A percentile compares a stretch with the other conserved stretches of the same genome.
Evolutionary conservation across 2,329 filamentous ascomycete species (phyloP).

Genomic region (Hypoxylon rubiginosum): DNA sequence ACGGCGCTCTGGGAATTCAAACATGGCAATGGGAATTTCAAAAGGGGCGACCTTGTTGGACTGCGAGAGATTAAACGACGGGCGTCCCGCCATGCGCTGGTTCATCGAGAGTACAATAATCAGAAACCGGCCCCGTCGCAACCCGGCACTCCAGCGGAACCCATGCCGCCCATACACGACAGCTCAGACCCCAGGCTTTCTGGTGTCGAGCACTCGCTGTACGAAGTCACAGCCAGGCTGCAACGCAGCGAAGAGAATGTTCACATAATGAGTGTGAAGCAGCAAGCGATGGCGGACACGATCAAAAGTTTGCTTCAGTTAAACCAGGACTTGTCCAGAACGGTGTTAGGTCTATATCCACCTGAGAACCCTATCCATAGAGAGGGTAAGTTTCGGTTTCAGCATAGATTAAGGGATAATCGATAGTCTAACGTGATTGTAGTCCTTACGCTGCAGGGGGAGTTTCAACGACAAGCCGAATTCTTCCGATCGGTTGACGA

Average conservation of each 20-base stretch:
- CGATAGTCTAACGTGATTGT: slow-evolving; percentile 47
- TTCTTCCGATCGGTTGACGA: slow-evolving; percentile 70
- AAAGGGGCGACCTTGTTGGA: slow-evolving; percentile 90
- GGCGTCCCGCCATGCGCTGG: slow-evolving; percentile 91
- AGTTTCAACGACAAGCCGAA: slow-evolving; percentile 73
- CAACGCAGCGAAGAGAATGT: slow-evolving; percentile 87
- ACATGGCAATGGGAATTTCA: slow-evolving; percentile 97
- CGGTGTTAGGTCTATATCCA: slow-evolving; percentile 79
- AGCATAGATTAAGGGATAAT: slow-evolving; percentile 29
- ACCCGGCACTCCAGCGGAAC: slow-evolving; percentile 86
- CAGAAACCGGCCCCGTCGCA: slow-evolving; percentile 83
- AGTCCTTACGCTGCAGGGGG: slow-evolving; percentile 70
- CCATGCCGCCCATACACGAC: slow-evolving; percentile 79
- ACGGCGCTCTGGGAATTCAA: slow-evolving; percentile 99
- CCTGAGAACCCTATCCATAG: slow-evolving; percentile 82
- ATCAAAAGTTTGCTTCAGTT: slow-evolving; percentile 79
- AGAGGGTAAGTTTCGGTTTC: slow-evolving; percentile 74
- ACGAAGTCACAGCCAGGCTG: slow-evolving; percentile 82
- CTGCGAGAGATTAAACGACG: slow-evolving; percentile 95
- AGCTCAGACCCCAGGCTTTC: slow-evolving; percentile 80
- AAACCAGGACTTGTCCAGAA: slow-evolving; percentile 86
- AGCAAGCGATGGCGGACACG: slow-evolving; percentile 85
- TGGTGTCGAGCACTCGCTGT: slow-evolving; percentile 83
- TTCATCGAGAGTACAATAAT: slow-evolving; percentile 89
- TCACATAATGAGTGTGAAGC: slow-evolving; percentile 82